Base-by-base conservation (phyloP, 1,284 basidiomycete species). In the Puccinia triticina region DNA sequence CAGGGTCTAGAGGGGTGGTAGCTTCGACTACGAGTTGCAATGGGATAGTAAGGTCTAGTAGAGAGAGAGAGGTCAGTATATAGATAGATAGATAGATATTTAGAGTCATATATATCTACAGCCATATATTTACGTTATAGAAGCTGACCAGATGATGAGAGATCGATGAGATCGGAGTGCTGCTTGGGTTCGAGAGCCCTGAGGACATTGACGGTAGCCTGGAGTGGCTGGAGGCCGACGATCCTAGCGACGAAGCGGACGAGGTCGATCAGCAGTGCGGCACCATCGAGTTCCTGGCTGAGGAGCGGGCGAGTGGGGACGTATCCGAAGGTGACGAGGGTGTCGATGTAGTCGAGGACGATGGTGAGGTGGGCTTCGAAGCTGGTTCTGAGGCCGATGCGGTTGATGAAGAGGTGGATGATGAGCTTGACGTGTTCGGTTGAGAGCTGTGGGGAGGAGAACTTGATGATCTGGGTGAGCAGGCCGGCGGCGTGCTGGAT, bases 381-480 rank as follows among this genome's bases (percentile, higher is more conserved):
- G 29, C 2, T 12, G n/a, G 71, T 73, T 1, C 12, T 23, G 43
- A 66, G 67, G 32, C 53, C 66, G 32, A 74, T 53, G 10, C 16
- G 11, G 50, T 77, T 77, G 48, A 82, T 75, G 53, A 82, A 72
- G 29, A 73, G 46, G 55, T 82, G n/a, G 46, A 74, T 82, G 57
- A 82, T 82, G 16, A 55, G 59, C 34, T 82, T 74, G 32, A 74
- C 59, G 11, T 82, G 69, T 50, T 74, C 23, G 37, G 26, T 74
- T 43, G 69, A 66, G 12, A 82, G 59, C 50, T 75, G 79, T 34
- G 71, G 79, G 2, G 79, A 82, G 8, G 79, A 82, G 79, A 82
- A 82, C 50, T 75, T 82, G 48, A 59, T 82, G 71, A 82, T 75
- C 34, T 59, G 59, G 53, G 73, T 82, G 46, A 82, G 71, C 18